phyloP scores from a whole-genome alignment of 108 stramenopile species.

The Nitzschia palea region DNA sequence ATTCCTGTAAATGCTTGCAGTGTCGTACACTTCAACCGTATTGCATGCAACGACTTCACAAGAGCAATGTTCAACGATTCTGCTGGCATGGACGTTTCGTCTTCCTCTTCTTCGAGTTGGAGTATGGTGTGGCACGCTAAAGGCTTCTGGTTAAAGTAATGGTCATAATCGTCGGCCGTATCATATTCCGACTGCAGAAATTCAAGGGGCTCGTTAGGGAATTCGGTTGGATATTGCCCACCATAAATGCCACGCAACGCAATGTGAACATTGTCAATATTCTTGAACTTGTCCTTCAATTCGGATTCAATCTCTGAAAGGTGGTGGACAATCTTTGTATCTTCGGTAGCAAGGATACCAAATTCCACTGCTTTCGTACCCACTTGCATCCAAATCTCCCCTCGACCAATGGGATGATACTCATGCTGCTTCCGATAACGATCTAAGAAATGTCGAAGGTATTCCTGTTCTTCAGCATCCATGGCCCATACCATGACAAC shows the following conservation, averaged over 20 bases:
- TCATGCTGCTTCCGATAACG: conserved; percentile 14
- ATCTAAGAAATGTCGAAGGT: conserved; percentile 18
- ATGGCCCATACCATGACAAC: conserved; percentile 1
- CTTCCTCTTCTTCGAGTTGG: conserved; percentile 26
- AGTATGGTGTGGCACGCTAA: conserved; percentile 56
- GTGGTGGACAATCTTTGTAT: neutral
- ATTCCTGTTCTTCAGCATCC: neutral
- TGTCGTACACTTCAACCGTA: neutral
- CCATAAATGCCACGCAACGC: conserved; percentile 9
- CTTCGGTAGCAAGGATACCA: conserved; percentile 11
- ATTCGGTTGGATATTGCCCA: neutral
- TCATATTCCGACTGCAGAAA: conserved; percentile 56
- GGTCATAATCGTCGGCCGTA: conserved; percentile 47
- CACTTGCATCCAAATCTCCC: conserved; percentile 4
- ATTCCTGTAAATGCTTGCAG: conserved; percentile 16
- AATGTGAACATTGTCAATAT: neutral
- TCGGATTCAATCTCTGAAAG: conserved; percentile 8
- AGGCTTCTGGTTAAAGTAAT: conserved; percentile 64
- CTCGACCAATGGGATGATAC: conserved; percentile 28
- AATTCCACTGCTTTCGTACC: conserved; percentile 8
- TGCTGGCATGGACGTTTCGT: no score
- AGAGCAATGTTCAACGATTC: no score
- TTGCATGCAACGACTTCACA: neutral
- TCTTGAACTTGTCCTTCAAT: conserved; percentile 1
- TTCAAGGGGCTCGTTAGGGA: conserved; percentile 1